Evolutionary conservation across 2,329 filamentous ascomycete species (phyloP), one percentile per base, ranked within the genome.

Genomic region (Coccinonectria pachysandricola): DNA sequence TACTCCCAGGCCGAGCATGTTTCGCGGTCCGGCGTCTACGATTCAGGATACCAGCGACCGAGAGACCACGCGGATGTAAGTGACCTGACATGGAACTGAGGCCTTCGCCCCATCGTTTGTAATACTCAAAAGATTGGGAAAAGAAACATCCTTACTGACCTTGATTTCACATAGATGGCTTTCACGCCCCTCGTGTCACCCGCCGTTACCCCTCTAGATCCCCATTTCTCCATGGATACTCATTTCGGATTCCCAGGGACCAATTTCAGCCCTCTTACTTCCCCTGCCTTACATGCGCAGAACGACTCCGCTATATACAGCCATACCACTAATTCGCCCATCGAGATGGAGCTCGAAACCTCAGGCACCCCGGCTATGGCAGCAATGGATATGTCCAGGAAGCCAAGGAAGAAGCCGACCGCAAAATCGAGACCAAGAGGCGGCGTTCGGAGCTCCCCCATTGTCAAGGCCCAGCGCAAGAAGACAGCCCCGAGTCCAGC

Each of bases 221-320:
- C 71, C 21, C 74, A 78, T 37, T 85, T 83, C 48, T 63, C 68
- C 23, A 59, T 71, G 33, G 69, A 75, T 13, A 56, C 55, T 16
- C 59, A 61, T 24, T 83, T 74, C 42, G 67, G 70, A 5, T 65
- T 82, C 4, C 75, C 79, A 0, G 71, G 71, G 18, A 71, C 79
- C 17, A 88, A 86, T 56, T 87, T 91, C 50, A 91, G 82, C 47
- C 83, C 83, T 7, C 64, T 91, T 24, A 86, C 80, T 5, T 91
- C 83, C 10, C 83, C 83, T 2, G 81, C 82, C 4, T 61, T 91
- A 11, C 78, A 82, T 50, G 79, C 81, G 6, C 43, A 46, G 18
- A 46, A 44, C 18, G 43, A 46, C 20, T 31, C 35, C 16, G 27
- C 26, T 9, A 15, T 43, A 11, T 46, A 46, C 24, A 28, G 25